A percentile compares a stretch with the other conserved stretches of the same genome.
phyloP scores from a whole-genome alignment of 2,329 filamentous ascomycete species.

The Aspergillus unguis region DNA sequence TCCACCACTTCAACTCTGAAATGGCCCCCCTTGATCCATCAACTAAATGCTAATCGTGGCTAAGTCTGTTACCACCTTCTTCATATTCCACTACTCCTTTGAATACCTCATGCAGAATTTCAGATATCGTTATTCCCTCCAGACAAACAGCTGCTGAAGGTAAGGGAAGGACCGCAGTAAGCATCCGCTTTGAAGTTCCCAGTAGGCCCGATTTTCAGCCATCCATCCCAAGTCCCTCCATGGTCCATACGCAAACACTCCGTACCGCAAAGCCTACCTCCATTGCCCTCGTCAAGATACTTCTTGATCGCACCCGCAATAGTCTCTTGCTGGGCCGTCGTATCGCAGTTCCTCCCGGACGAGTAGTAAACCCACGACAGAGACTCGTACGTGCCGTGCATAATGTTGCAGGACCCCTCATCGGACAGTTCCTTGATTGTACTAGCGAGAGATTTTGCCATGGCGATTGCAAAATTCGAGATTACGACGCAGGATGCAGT shows the following conservation, averaged over 20 bases:
- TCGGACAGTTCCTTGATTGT: too few relatives aligned
- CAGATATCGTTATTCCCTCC: background rate
- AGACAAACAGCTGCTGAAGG: background rate
- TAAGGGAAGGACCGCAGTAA: background rate
- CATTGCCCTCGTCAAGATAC: background rate
- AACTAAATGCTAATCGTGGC: too few relatives aligned
- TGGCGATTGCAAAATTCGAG: too few relatives aligned
- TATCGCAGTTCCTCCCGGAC: background rate
- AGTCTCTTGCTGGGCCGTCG: background rate
- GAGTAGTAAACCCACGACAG: background rate
- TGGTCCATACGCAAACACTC: background rate
- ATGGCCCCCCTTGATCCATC: too few relatives aligned
- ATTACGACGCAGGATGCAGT: too few relatives aligned
- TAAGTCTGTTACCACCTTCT: too few relatives aligned
- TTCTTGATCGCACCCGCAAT: background rate
- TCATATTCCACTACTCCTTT: too few relatives aligned
- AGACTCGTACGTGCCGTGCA: too few relatives aligned
- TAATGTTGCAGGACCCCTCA: too few relatives aligned
- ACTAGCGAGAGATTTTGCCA: too few relatives aligned
- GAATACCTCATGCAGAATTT: background rate
- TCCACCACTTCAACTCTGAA: too few relatives aligned
- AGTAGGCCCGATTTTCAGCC: background rate
- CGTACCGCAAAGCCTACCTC: background rate
- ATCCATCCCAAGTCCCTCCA: background rate
- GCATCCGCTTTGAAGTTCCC: background rate